Evolutionary conservation across 2,329 filamentous ascomycete genomes (phyloP), one percentile per base, ranked within the genome.

Genomic region (Whalleya microplaca): DNA sequence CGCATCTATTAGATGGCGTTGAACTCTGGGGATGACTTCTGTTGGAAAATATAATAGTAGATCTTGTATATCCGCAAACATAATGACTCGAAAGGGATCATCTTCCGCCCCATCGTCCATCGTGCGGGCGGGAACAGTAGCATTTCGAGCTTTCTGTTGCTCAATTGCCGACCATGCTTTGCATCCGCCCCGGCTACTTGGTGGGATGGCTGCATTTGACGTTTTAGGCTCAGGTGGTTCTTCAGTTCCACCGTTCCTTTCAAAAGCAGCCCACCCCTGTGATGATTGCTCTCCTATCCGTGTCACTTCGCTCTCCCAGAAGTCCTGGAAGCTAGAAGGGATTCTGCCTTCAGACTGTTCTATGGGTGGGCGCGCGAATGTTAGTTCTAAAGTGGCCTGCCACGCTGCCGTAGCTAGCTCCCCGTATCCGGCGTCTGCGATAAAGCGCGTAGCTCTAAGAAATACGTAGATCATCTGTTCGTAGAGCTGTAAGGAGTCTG

Each of bases 291-390:
- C 94, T 9, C 94, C 94, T 51, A 96, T 82, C 5, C 94, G 84
- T 0, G 89, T 78, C 0, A 85, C 80, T 68, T 97, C 94, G 54
- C 86, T 90, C 56, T 96, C 92, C 95, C 95, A 98, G 61, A 95
- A 96, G 2, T 87, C 81, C 46, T 83, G 77, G 59, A 96, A 90
- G 0, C 60, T 58, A 52, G 69, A 68, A 2, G 73, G 69, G 10
- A 78, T 48, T 4, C 64, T 62, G 9, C 63, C 45, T n/a, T 61
- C 63, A 10, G 65, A 51, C 1, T 65, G 62, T 41, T 66, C 45
- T n/a, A 66, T 53, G 2, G 65, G 49, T 2, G 89, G 86, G 2
- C 78, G 78, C 45, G 85, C 85, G 56, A 92, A 82, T 18, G 84
- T 85, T 50, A 89, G 78, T 68, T 97, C 94, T 0, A 97, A 73